Evolutionary conservation across 805 yeast species (phyloP).

Genomic region (Yamadazyma scolyti): DNA sequence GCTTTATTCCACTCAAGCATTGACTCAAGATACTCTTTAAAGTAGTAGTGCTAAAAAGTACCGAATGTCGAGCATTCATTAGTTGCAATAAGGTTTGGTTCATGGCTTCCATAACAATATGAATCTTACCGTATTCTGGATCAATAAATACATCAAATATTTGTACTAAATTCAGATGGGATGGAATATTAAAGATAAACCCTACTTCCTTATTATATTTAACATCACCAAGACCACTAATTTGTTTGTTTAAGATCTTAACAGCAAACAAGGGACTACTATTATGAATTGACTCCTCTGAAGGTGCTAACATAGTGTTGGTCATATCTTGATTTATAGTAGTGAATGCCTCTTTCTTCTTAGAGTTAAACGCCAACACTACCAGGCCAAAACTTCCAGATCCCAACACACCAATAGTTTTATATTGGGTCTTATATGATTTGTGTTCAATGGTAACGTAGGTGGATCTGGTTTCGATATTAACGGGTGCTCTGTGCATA

Average conservation of each 20-base stretch:
- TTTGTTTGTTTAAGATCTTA: slow-evolving; percentile 65
- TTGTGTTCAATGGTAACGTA: too few relatives aligned
- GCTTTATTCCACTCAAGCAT: slow-evolving; percentile 70
- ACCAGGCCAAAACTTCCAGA: slow-evolving; percentile 78
- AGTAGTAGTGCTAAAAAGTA: slow-evolving; percentile 53
- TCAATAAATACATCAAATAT: slow-evolving; percentile 80
- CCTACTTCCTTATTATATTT: slow-evolving; percentile 56
- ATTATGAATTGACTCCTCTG: slow-evolving; percentile 15
- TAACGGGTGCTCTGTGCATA: too few relatives aligned
- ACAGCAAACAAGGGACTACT: slow-evolving; percentile 55
- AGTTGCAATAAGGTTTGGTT: slow-evolving; percentile 77
- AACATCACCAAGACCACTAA: slow-evolving; percentile 32
- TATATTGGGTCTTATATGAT: too few relatives aligned
- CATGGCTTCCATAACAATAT: slow-evolving; percentile 88
- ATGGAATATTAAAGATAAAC: slow-evolving; percentile 63
- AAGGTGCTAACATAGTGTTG: slow-evolving; percentile 52
- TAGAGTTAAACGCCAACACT: slow-evolving; percentile 51
- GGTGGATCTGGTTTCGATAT: too few relatives aligned
- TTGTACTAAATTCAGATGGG: slow-evolving; percentile 70
- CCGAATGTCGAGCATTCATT: slow-evolving; percentile 57
- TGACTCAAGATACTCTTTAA: slow-evolving; percentile 69
- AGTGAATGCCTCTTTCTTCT: slow-evolving; percentile 9
- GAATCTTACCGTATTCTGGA: slow-evolving; percentile 51
- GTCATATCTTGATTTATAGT: slow-evolving; percentile 12
- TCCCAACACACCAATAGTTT: slow-evolving; percentile 54